A percentile compares a stretch with the other conserved stretches of the same genome.
phyloP scores from a whole-genome alignment of 768 basidiomycete species.

The Leccinum variicolor region DNA sequence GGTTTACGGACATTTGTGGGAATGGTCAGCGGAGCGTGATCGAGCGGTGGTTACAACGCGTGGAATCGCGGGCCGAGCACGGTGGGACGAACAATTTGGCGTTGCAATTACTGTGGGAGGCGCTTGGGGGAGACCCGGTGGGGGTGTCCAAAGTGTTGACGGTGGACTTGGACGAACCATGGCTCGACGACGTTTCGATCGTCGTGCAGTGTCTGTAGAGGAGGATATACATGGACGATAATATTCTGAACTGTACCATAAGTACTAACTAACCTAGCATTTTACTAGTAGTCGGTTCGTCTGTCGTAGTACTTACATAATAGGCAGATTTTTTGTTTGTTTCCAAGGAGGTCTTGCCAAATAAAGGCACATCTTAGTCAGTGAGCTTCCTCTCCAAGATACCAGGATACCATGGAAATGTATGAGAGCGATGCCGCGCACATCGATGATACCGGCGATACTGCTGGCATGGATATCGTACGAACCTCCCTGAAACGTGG shows the following conservation, averaged over 20 bases:
- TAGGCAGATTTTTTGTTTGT: background rate
- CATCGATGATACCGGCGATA: slow-evolving; percentile 17
- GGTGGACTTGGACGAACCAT: slow-evolving; percentile 59
- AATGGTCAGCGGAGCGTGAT: slow-evolving; percentile 46
- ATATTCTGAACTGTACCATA: background rate
- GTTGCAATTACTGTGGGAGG: slow-evolving; percentile 51
- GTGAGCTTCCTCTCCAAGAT: slow-evolving; percentile 1
- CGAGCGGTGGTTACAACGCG: slow-evolving; percentile 48
- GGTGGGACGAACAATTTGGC: slow-evolving; percentile 45
- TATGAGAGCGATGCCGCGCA: slow-evolving; percentile 7
- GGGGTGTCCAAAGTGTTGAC: slow-evolving; percentile 58
- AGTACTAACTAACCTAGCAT: slow-evolving; percentile 3
- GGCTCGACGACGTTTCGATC: slow-evolving; percentile 69
- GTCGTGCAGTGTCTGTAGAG: slow-evolving; percentile 54
- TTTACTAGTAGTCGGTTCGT: background rate
- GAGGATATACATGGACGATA: background rate
- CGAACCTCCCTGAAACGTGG: slow-evolving; percentile 37
- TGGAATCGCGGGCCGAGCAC: slow-evolving; percentile 30
- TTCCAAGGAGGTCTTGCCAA: slow-evolving; percentile 1
- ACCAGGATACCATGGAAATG: slow-evolving; percentile 23
- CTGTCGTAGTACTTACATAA: background rate
- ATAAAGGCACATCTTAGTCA: slow-evolving; percentile 10
- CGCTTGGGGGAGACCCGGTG: slow-evolving; percentile 53
- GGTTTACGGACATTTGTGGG: slow-evolving; percentile 59
- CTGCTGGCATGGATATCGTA: slow-evolving; percentile 18